Percentiles rank a stretch among this genome's conserved stretches.
Conservation (phyloP, 1,139 yeast genomes). For the Blastobotrys capitulatus region DNA sequence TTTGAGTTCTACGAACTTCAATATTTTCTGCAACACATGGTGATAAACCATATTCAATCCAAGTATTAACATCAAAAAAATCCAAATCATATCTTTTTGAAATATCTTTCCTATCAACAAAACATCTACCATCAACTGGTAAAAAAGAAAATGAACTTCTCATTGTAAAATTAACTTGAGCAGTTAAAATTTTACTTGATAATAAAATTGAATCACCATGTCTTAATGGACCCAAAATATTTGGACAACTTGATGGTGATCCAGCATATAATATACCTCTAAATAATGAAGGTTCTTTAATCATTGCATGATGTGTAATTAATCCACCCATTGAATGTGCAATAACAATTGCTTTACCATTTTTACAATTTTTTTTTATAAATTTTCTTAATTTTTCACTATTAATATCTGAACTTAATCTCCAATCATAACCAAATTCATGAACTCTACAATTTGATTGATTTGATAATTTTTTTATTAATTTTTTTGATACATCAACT, state of each 20-base stretch:
- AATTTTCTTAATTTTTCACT: constrained; percentile 46
- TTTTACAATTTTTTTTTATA: constrained; percentile 37
- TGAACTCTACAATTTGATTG: constrained; percentile 61
- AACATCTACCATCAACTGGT: constrained; percentile 70
- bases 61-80: constrained; percentile 70
- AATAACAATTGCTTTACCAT: constrained; percentile 51
- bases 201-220: constrained; percentile 75
- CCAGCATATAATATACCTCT: constrained; percentile 79
- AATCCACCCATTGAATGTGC: constrained; percentile 96
- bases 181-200: constrained; percentile 67
- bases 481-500: constrained; percentile 63
- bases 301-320: constrained; percentile 73
- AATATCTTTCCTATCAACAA: constrained; percentile 52
- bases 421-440: constrained; percentile 90
- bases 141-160: constrained; percentile 73
- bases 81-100: constrained; percentile 60
- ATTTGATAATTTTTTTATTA: constrained; percentile 48
- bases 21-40: constrained; percentile 56
- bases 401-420: constrained; percentile 59
- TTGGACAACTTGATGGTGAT: constrained; percentile 77
- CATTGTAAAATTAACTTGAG: constrained; percentile 84
- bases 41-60: constrained; percentile 71
- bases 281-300: constrained; percentile 58
- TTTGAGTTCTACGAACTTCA: constrained; percentile 11
- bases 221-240: constrained; percentile 78